Evolutionary conservation across 371 early-diverging fungal species (phyloP).

Genomic region (Phascolomyces articulosus): DNA sequence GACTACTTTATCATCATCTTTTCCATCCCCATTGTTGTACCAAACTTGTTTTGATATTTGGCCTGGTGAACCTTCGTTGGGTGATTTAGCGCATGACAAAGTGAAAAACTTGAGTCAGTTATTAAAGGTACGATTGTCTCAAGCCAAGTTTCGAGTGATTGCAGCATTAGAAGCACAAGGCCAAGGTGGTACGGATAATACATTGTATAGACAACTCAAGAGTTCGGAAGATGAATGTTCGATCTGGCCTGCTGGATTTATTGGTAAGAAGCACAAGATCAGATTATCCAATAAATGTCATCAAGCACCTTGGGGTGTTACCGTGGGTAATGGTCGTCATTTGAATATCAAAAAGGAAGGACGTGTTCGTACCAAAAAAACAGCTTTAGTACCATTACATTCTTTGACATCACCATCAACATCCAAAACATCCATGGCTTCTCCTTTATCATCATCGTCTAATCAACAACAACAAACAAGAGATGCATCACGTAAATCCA

Average conservation of each 20-base stretch:
- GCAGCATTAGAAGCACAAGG: conserved; percentile 18
- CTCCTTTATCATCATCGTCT: background rate
- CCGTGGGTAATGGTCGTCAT: conserved; percentile 27
- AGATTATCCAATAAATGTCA: conserved; percentile 19
- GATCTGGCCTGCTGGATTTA: conserved; percentile 6
- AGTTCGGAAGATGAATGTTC: background rate
- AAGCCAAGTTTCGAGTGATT: conserved; percentile 26
- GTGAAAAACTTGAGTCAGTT: conserved; percentile 23
- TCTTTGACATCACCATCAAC: too few relatives aligned
- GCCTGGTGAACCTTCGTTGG: conserved; percentile 19
- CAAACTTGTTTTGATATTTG: conserved; percentile 28
- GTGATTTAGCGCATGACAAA: conserved; percentile 15
- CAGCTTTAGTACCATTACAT: too few relatives aligned
- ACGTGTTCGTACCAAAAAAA: too few relatives aligned
- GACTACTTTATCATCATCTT: background rate
- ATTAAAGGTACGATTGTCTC: conserved; percentile 25
- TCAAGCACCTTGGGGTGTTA: conserved; percentile 5
- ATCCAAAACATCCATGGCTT: too few relatives aligned
- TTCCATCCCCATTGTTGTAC: conserved; percentile 12
- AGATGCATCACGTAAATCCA: background rate
- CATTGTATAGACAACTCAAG: conserved; percentile 7
- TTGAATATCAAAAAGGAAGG: background rate
- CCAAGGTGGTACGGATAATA: background rate
- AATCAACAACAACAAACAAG: conserved; percentile 2
- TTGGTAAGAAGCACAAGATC: conserved; percentile 8